Percentiles rank a stretch among this genome's conserved stretches.
phyloP scores from a whole-genome alignment of 202 grass and related monocot species.

The Zoysia matrella region DNA sequence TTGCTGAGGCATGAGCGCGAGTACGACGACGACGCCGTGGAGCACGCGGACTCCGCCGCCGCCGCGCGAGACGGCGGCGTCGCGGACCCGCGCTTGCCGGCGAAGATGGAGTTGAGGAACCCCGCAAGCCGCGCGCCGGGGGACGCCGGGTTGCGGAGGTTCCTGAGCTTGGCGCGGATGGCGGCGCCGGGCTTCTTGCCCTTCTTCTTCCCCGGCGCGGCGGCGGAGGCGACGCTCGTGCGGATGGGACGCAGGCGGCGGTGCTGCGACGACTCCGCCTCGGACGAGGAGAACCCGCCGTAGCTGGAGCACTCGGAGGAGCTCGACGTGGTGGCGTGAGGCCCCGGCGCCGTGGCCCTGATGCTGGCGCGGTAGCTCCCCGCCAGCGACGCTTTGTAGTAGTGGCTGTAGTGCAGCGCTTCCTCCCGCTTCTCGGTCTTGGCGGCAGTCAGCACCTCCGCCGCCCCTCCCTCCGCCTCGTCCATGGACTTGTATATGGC shows the following conservation, averaged over 20 bases:
- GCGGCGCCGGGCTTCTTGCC: slow-evolving; percentile 57
- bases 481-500: slow-evolving; percentile 95
- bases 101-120: slow-evolving; percentile 89
- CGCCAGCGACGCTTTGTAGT: slow-evolving; percentile 51
- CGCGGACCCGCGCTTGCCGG: slow-evolving; percentile 35
- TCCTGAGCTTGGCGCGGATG: slow-evolving; percentile 73
- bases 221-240: background rate
- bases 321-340: slow-evolving; percentile 74
- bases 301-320: slow-evolving; percentile 97
- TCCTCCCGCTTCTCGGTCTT: slow-evolving; percentile 50
- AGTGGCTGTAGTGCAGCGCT: slow-evolving; percentile 44
- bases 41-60: slow-evolving; percentile 49
- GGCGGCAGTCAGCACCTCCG: background rate
- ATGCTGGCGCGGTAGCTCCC: slow-evolving; percentile 36
- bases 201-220: slow-evolving; percentile 53
- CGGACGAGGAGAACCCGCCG: slow-evolving; percentile 92
- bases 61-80: slow-evolving; percentile 24
- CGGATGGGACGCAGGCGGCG: slow-evolving; percentile 76
- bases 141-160: slow-evolving; percentile 73
- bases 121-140: too few species aligned
- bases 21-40: slow-evolving; percentile 48
- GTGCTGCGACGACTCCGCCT: slow-evolving; percentile 75
- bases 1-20: slow-evolving; percentile 43
- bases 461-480: slow-evolving; percentile 40
- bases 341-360: background rate